These are phyloP conservation scores for Dichotomopilus funicola DNA, from an alignment of 2,329 filamentous ascomycete genomes.

Conservation along the genomic window DNA sequence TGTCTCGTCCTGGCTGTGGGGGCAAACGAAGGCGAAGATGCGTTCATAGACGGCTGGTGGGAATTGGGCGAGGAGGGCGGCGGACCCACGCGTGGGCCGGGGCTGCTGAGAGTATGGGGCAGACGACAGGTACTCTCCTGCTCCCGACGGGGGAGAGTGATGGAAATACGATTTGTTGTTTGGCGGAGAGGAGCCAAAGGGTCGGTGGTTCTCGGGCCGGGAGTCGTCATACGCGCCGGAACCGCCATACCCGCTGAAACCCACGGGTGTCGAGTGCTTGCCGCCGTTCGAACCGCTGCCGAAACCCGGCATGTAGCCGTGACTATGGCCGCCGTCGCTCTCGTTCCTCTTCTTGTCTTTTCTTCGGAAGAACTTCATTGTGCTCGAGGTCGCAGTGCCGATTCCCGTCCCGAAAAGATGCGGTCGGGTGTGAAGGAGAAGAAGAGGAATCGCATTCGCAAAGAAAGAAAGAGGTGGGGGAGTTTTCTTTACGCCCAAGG, in stretches of 20 bases:
- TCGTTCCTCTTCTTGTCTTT: conserved; percentile 29
- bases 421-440: neutral
- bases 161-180: no score
- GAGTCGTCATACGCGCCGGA: conserved; percentile 14
- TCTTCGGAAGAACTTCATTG: conserved; percentile 31
- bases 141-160: no score
- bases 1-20: conserved; percentile 68
- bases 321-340: conserved; percentile 11
- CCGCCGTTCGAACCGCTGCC: conserved; percentile 8
- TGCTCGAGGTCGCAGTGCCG: conserved; percentile 13
- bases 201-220: conserved; percentile 14
- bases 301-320: conserved; percentile 18
- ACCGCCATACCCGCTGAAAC: conserved; percentile 11
- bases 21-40: conserved; percentile 79
- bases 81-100: conserved; percentile 37
- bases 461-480: conserved; percentile 6
- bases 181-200: conserved; percentile 20
- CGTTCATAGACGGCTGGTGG: conserved; percentile 63
- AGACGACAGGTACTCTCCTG: no score
- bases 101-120: conserved; percentile 11
- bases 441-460: neutral
- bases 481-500: neutral
- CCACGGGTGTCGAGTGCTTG: conserved; percentile 3
- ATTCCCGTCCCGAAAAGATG: conserved; percentile 3
- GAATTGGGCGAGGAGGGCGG: conserved; percentile 45